phyloP scores from a whole-genome alignment of 306 rosid species.

The Aeschynomene evenia region DNA sequence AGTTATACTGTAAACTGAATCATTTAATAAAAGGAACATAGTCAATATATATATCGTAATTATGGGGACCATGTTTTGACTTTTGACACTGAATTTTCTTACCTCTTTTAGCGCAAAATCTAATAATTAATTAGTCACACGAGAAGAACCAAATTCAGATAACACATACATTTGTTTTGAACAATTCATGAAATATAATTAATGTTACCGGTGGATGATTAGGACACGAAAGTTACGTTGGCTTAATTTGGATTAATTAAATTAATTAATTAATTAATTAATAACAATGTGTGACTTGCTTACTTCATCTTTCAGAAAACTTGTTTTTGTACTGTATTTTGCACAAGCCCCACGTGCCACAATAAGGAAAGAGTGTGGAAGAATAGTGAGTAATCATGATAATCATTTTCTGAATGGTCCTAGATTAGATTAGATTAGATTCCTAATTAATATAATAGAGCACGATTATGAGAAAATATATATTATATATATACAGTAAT shows the following conservation, averaged over 20 bases:
- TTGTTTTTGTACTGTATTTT: background rate
- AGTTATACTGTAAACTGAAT: no score
- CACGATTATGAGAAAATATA: background rate
- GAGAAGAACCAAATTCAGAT: background rate
- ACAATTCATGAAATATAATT: background rate
- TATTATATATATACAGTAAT: no score
- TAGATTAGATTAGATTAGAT: no score
- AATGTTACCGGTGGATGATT: background rate
- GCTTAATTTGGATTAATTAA: background rate
- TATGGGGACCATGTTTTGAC: no score
- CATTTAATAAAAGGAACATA: no score
- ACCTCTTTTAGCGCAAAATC: background rate
- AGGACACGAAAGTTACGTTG: background rate
- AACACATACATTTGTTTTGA: background rate
- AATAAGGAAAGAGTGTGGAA: constrained; percentile 30
- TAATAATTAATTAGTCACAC: background rate
- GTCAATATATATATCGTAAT: no score
- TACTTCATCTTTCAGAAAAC: background rate
- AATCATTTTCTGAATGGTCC: background rate
- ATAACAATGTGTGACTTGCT: background rate
- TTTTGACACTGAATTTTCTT: no score
- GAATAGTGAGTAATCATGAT: background rate
- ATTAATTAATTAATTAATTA: background rate
- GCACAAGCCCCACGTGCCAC: constrained; percentile 41
- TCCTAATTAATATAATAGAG: background rate